Percentiles rank a stretch among this genome's conserved stretches.
These are phyloP conservation scores for Alternaria novae-zelandiae DNA, from an alignment of 2,329 filamentous ascomycete species.

Conservation along the genomic window DNA sequence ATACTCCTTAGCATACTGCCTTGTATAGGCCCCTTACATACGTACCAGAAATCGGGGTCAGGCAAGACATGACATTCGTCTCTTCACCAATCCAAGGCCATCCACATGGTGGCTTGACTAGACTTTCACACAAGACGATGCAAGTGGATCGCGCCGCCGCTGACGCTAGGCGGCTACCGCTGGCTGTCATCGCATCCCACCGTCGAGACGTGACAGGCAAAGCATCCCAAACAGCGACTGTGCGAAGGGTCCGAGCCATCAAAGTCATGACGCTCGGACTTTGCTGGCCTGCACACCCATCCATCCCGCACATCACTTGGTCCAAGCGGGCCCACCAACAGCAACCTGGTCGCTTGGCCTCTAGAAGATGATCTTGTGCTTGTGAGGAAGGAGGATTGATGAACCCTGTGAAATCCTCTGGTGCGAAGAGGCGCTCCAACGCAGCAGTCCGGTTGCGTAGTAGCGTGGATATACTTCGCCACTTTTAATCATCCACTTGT, in stretches of 20 bases:
- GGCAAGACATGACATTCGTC: constrained; percentile 7
- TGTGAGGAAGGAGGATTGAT: constrained; percentile 22
- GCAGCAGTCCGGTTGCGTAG: constrained; percentile 33
- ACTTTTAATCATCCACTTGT: constrained; percentile 48
- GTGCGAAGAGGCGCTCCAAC: constrained; percentile 34
- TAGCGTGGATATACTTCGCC: constrained; percentile 45
- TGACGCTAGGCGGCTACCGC: constrained; percentile 39
- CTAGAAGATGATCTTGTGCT: constrained; percentile 23
- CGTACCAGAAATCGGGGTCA: constrained; percentile 9
- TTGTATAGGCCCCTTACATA: constrained; percentile 24
- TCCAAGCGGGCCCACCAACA: constrained; percentile 43
- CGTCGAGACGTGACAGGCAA: constrained; percentile 26
- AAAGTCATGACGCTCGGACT: constrained; percentile 30
- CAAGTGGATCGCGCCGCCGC: constrained; percentile 25
- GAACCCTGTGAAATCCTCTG: constrained; percentile 42
- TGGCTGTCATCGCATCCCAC: constrained; percentile 27
- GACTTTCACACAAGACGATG: constrained; percentile 13
- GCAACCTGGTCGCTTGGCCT: constrained; percentile 23
- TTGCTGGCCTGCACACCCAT: constrained; percentile 40
- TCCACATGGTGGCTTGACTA: constrained; percentile 9
- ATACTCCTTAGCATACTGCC: constrained; percentile 23
- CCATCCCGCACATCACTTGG: constrained; percentile 51
- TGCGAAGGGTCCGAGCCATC: constrained; percentile 22
- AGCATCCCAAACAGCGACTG: constrained; percentile 23
- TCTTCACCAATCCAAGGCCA: background rate